These are phyloP conservation scores for Taphrina betulina DNA, from an alignment of 1,139 yeast genomes.

Conservation along the genomic window DNA sequence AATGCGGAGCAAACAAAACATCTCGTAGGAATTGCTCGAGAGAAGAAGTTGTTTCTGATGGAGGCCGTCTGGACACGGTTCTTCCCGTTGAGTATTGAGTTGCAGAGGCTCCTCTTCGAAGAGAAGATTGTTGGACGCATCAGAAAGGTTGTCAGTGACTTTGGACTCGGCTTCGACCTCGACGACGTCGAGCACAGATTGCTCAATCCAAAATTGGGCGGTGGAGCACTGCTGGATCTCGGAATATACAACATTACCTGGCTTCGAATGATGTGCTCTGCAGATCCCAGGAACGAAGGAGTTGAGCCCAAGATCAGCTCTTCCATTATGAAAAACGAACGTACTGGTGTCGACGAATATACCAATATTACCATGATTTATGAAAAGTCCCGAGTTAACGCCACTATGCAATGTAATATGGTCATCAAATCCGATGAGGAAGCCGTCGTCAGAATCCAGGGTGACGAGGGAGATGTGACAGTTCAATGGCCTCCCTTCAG, in stretches of 20 bases:
- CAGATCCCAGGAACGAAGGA: constrained; percentile 42
- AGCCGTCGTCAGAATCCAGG: constrained; percentile 42
- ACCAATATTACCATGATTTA: constrained; percentile 42
- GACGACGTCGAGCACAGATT: constrained; percentile 45
- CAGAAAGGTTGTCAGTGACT: constrained; percentile 49
- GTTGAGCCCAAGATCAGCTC: constrained; percentile 31
- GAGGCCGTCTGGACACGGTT: constrained; percentile 69
- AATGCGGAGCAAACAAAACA: constrained; percentile 52
- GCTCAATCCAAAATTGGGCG: constrained; percentile 54
- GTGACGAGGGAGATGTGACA: constrained; percentile 43
- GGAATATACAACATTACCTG: constrained; percentile 60
- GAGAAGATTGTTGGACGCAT: constrained; percentile 53
- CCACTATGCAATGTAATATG: constrained; percentile 43
- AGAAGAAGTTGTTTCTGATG: constrained; percentile 54
- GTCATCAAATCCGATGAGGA: constrained; percentile 39
- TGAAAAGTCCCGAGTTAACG: constrained; percentile 42
- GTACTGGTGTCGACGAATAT: constrained; percentile 43
- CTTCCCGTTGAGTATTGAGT: constrained; percentile 52
- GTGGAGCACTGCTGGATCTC: constrained; percentile 61
- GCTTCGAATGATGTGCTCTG: constrained; percentile 42
- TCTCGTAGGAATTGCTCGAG: constrained; percentile 51
- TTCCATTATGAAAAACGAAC: constrained; percentile 38
- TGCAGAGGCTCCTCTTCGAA: constrained; percentile 49
- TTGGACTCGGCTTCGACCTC: constrained; percentile 45
- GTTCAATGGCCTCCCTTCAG: constrained; percentile 42